Evolutionary conservation across 352 stramenopile species (phyloP).

Genomic region (Phytophthora meadii): DNA sequence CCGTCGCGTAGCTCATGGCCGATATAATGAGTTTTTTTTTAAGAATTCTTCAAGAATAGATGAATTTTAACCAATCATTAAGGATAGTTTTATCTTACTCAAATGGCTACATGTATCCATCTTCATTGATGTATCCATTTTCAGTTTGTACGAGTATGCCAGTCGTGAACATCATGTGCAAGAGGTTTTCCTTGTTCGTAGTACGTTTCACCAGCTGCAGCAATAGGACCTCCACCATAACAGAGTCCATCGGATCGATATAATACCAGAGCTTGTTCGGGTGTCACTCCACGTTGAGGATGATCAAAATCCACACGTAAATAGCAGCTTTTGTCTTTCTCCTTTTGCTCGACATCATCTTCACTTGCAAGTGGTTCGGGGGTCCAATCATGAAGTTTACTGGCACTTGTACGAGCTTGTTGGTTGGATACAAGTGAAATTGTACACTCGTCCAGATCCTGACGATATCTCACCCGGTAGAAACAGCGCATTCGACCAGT

Average conservation of each 20-base stretch:
- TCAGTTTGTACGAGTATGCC: conserved; percentile 38
- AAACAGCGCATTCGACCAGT: conserved; percentile 62
- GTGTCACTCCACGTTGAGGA: conserved; percentile 84
- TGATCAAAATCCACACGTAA: conserved; percentile 83
- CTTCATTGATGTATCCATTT: background rate
- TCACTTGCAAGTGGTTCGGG: conserved; percentile 13
- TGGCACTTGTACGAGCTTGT: conserved; percentile 45
- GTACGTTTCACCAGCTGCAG: conserved; percentile 69
- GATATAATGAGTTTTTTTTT: background rate
- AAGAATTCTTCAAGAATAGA: conserved; percentile 16
- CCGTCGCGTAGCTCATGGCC: conserved; percentile 42
- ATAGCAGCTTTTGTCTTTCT: conserved; percentile 28
- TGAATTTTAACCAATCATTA: background rate
- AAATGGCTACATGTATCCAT: background rate
- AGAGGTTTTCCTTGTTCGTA: conserved; percentile 66
- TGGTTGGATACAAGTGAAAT: conserved; percentile 61
- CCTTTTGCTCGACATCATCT: conserved; percentile 4
- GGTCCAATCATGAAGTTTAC: conserved; percentile 62
- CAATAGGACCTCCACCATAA: conserved; percentile 81
- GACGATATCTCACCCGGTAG: conserved; percentile 87
- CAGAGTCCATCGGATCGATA: conserved; percentile 84
- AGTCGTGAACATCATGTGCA: conserved; percentile 57
- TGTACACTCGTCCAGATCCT: conserved; percentile 67
- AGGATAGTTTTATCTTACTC: background rate
- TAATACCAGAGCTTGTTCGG: conserved; percentile 87